Evolutionary conservation across 805 yeast species (phyloP), one percentile per base, ranked within the genome.

Genomic region (Monosporozyma yasuniensis): DNA sequence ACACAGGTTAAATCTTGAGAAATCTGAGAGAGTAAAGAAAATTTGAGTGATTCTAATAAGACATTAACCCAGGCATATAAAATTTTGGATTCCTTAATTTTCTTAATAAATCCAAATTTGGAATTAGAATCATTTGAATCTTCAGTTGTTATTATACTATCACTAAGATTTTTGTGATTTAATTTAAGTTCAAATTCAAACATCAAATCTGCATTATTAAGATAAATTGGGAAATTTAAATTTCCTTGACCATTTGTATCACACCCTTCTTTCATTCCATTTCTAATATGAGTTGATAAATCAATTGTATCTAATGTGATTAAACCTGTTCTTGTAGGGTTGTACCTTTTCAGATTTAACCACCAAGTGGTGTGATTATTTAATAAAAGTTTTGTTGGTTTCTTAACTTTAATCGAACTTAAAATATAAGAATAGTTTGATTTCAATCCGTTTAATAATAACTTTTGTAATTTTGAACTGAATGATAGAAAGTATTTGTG

Each of bases 401-500:
- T 52, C 3, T 41, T 49, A 11, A 61, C 48, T 21, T 52, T 54
- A 6, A 61, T 50, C 1, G 56, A 52, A 11, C 46, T 47, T 21
- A 63, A 14, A 42, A 49, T 53, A 39, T 59, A 60, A n/a, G 23
- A 21, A 21, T 44, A 45, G 11, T 52, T 45, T 8, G 38, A 12
- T 6, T 45, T 50, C 11, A 58, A 19, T 32, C 50, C 54, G 10
- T 46, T 44, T 14, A 56, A 42, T 7, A 59, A 46, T 8, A 23
- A 23, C 2, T 45, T 49, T 23, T 59, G 48, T 8, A 51, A 28
- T 4, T 35, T 44, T 12, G 51, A 47, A 34, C 56, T 60, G 38
- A 52, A 51, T 16, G 53, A 53, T 4, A 63, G 42, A 25, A 56
- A 57, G 14, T 51, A 37, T 30, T 70, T 75, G 23, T 78, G 80